Base-by-base conservation (phyloP, 306 rosid species). In the Acacia melanoxylon region DNA sequence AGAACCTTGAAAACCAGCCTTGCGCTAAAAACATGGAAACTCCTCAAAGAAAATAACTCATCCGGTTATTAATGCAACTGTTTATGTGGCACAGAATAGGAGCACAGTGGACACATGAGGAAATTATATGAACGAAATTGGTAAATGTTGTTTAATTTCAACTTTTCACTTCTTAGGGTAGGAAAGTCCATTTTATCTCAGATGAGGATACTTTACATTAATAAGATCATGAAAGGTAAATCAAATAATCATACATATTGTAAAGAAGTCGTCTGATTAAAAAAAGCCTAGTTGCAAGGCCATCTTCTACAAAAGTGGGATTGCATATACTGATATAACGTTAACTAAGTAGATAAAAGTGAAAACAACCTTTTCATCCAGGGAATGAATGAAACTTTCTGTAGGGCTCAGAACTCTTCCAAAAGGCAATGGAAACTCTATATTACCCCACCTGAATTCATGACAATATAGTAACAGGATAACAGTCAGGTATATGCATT, bases 401-500 rank as follows among this genome's bases (percentile, higher is more conserved):
- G 97, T 83, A 33, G 97, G 79, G 82, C 85, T 91, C 62, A 94
- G 45, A 84, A 94, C 92, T 86, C 94, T 87, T 61, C 98, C 97
- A 77, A 94, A 94, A 80, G 98, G 98, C 84, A 94, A 77, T 14
- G 97, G 97, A 87, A 94, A 94, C 83, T 92, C 98, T 22, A 92
- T 72, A 72, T 82, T 73, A 56, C 91, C 95, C 97, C 97, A 94
- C 87, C 97, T 94, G 90, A 72, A 81, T 29, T 76, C 24, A 71
- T 40, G 80, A 66, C 12, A 84, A n/a, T 41, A 75, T 5, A 73
- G 67, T 56, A 6, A 76, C 59, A 8, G 77, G 45, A 84, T n/a
- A 80, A 46, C 76, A 29, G 48, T 66, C 45, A 40, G 78, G 25
- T 77, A 42, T 74, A 67, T 46, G 76, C 74, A 69, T 71, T 56